Evolutionary conservation across 2,329 filamentous ascomycete genomes (phyloP).

Genomic region (Fusarium decemcellulare): DNA sequence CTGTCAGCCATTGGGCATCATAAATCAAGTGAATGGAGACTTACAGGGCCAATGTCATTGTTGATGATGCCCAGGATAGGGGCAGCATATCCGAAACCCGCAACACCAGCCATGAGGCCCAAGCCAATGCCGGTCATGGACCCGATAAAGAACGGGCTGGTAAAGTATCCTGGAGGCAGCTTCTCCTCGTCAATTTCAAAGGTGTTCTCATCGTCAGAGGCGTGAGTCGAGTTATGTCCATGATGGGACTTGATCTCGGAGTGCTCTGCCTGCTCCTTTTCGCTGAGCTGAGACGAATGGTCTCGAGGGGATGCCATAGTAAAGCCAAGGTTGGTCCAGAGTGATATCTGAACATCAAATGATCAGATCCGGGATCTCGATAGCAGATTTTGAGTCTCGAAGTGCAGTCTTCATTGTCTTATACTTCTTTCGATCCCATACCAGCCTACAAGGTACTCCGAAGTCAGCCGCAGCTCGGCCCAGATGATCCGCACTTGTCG

Average conservation of each 20-base stretch:
- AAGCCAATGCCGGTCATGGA: slow-evolving; percentile 44
- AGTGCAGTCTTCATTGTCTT: neutral
- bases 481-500: slow-evolving; percentile 19
- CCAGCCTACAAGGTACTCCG: neutral
- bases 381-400: neutral
- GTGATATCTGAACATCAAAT: too few relatives aligned
- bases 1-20: neutral
- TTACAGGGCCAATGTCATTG: slow-evolving; percentile 38
- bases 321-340: too few relatives aligned
- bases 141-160: slow-evolving; percentile 46
- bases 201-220: slow-evolving; percentile 26
- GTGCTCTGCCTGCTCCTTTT: slow-evolving; percentile 17
- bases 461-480: slow-evolving; percentile 2
- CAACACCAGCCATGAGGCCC: slow-evolving; percentile 47
- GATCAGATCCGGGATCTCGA: too few relatives aligned
- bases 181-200: slow-evolving; percentile 38
- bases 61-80: slow-evolving; percentile 38
- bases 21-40: neutral
- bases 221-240: neutral
- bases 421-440: neutral
- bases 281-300: slow-evolving; percentile 19
- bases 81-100: slow-evolving; percentile 46
- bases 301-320: slow-evolving; percentile 9
- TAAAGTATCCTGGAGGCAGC: slow-evolving; percentile 45
- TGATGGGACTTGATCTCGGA: slow-evolving; percentile 1